Base-by-base conservation (phyloP, 2,329 filamentous ascomycete species). In the Alternaria sp. region DNA sequence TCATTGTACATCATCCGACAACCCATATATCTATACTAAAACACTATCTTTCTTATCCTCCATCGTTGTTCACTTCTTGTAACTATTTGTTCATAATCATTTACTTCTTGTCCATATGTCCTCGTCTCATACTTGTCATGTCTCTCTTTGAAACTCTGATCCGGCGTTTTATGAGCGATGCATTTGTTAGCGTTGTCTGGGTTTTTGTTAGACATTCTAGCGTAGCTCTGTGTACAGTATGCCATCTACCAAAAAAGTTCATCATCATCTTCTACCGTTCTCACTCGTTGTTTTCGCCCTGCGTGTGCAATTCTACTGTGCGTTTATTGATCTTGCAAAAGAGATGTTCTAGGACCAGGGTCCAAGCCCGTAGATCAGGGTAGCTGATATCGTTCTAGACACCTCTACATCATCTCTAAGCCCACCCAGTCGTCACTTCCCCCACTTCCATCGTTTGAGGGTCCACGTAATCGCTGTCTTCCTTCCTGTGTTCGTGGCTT, bases 81-180 rank as follows among this genome's bases (percentile, higher is more conserved):
- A 71, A 55, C 64, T 71, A 69, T 54, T 51, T 58, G 38, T n/a
- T 70, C 41, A 28, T 71, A 70, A 70, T 71, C 44, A 61, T 61
- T 68, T 63, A 59, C 51, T 51, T 47, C 32, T 57, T 59, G 46
- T 49, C 46, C 32, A 36, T 18, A 49, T 49, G 46, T 38, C 55
- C 36, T 46, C 61, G 30, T 55, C 42, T 49, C 60, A 34, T 41
- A 30, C 39, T 38, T 48, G 44, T 68, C 59, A 71, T 66, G 68
- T 71, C 67, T 71, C 60, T 68, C 67, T 48, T 70, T 68, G 62
- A 65, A 48, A 51, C 28, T 55, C 51, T 51, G 34, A 41, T 47
- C 41, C 24, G 20, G 32, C 30, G 20, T 48, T 34, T 41, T 48
- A 41, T 39, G 42, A 62, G 55, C 51, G 57, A 56, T 60, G 57